Evolutionary conservation across 495 filamentous ascomycete genomes (phyloP), one percentile per base, ranked within the genome.

Genomic region (Ascobolus immersus): DNA sequence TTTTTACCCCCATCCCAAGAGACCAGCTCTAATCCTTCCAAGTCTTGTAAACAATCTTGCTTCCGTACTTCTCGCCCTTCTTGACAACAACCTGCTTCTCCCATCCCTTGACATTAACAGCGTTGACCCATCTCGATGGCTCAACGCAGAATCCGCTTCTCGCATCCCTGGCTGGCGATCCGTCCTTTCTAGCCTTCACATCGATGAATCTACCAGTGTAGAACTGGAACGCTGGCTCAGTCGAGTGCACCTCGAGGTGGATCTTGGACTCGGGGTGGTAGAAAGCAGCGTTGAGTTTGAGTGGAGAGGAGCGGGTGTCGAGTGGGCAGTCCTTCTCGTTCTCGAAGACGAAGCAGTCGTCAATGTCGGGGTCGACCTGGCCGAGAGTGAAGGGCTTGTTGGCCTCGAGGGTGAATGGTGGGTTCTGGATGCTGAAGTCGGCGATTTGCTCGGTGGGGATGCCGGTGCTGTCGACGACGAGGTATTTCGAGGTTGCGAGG

Each of bases 151-250:
- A 84, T 0, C 77, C 84, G 12, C 69, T 63, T 23, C 77, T 62
- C 7, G 67, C 44, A 0, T 56, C 62, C 12, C 76, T 65, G 0
- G 69, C 63, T 0, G 73, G 65, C 10, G 65, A 47, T 0, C 68
- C 72, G 10, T 62, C 68, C 9, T 74, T 65, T 24, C 59, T 67
- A 1, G 37, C 47, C 6, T 18, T 70, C n/a, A 86, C 69, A 41
- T 81, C 57, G 41, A 86, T 77, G 43, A 67, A 69, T 44, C 77
- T 73, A 28, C 81, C 86, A 0, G 78, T 89, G 55, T 93, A 93
- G 56, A 89, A 89, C 52, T 92, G 82, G 64, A 91, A 93, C 0
- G 82, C 79, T 1, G 86, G 86, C 54, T 93, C 82, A 0, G 81
- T 93, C 55, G 73, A 81, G 43, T 67, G 55, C 6, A 89, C 70